Conservation (phyloP, 192 early-diverging fungal species). For the Mortierella claussenii region DNA sequence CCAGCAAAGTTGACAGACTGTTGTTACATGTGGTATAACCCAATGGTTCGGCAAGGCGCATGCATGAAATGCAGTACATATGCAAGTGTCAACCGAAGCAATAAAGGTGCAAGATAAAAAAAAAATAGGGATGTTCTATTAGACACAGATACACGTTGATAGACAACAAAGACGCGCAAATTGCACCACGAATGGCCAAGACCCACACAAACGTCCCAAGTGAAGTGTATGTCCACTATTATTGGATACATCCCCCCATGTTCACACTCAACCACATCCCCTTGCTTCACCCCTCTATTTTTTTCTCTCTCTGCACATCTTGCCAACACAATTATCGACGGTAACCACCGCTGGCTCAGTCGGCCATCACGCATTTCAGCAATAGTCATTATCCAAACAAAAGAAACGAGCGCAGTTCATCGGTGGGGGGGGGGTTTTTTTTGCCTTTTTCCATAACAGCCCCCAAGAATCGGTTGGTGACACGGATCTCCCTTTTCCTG, state of each 20-base stretch:
- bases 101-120: background rate
- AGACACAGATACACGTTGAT: background rate
- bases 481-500: background rate
- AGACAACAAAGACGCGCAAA: conserved; percentile 11
- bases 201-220: too few species aligned
- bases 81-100: background rate
- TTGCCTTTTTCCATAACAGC: background rate
- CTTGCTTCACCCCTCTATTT: background rate
- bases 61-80: too few species aligned
- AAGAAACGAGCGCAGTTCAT: too few species aligned
- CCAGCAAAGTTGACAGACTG: conserved; percentile 45
- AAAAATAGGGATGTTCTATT: conserved; percentile 14
- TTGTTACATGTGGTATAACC: background rate
- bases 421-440: too few species aligned
- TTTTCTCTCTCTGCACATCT: conserved; percentile 11
- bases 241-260: too few species aligned
- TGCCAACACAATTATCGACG: too few species aligned
- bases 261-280: too few species aligned
- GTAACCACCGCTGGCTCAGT: too few species aligned
- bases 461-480: background rate
- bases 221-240: too few species aligned
- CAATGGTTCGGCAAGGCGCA: too few species aligned
- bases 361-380: too few species aligned
- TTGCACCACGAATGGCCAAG: conserved; percentile 1
- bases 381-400: too few species aligned